Percentiles rank a stretch among this genome's conserved stretches.
Evolutionary conservation across 768 basidiomycete species (phyloP).

Genomic region (Boletus barrowsii): DNA sequence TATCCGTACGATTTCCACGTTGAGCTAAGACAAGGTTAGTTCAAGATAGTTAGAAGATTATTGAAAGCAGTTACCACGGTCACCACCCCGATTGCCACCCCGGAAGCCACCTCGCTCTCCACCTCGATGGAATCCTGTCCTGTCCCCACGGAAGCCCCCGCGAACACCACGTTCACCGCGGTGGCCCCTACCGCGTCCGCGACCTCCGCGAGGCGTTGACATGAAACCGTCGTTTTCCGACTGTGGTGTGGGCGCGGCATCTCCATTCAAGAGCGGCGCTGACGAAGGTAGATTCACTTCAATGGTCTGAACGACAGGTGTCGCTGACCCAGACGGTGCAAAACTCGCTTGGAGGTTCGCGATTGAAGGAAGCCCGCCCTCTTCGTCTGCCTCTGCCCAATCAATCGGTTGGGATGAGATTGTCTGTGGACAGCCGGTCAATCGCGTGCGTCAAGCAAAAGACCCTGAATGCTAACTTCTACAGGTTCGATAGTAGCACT

Average conservation of each 20-base stretch:
- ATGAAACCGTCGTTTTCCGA: slow-evolving; percentile 65
- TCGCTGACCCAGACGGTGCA: slow-evolving; percentile 69
- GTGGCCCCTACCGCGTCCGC: slow-evolving; percentile 44
- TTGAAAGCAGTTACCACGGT: slow-evolving; percentile 18
- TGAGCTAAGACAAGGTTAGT: slow-evolving; percentile 8
- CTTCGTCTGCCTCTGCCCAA: slow-evolving; percentile 79
- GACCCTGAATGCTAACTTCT: slow-evolving; percentile 31
- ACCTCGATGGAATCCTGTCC: slow-evolving; percentile 35
- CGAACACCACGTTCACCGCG: slow-evolving; percentile 43
- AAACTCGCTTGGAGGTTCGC: slow-evolving; percentile 74
- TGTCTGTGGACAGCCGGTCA: slow-evolving; percentile 11
- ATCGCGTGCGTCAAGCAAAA: neutral
- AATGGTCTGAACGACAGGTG: slow-evolving; percentile 42
- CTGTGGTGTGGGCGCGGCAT: slow-evolving; percentile 19
- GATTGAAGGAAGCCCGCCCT: slow-evolving; percentile 73
- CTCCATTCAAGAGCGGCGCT: slow-evolving; percentile 19
- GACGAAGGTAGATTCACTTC: slow-evolving; percentile 33
- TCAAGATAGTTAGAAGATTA: neutral
- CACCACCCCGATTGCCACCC: slow-evolving; percentile 32
- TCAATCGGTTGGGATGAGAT: slow-evolving; percentile 48
- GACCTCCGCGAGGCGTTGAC: slow-evolving; percentile 42
- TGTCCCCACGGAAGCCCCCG: slow-evolving; percentile 42
- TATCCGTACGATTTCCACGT: slow-evolving; percentile 26
- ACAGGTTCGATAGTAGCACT: slow-evolving; percentile 13
- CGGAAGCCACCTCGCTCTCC: slow-evolving; percentile 35